phyloP scores from a whole-genome alignment of 169 alveolate species.

The Plasmodium relictum region DNA sequence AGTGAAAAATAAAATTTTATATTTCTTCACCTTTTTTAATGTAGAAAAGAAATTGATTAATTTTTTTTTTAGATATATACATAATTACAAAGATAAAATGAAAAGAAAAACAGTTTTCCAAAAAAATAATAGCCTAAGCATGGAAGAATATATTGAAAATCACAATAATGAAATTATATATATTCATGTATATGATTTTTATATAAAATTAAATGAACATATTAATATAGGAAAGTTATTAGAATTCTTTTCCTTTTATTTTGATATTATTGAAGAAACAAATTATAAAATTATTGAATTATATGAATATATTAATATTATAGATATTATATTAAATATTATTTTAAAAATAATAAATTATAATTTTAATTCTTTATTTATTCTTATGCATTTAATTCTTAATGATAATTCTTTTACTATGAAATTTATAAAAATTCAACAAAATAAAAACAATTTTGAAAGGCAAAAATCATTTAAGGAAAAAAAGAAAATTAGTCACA shows the following conservation, averaged over 20 bases:
- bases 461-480: neutral
- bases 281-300: slow-evolving; percentile 60
- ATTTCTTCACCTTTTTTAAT: slow-evolving; percentile 61
- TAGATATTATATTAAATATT: slow-evolving; percentile 50
- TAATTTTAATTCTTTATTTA: slow-evolving; percentile 54
- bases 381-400: slow-evolving; percentile 20
- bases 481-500: neutral
- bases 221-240: slow-evolving; percentile 38
- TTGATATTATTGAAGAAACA: slow-evolving; percentile 30
- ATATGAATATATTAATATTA: slow-evolving; percentile 39
- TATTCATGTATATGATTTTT: slow-evolving; percentile 41
- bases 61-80: slow-evolving; percentile 62
- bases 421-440: neutral
- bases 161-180: slow-evolving; percentile 17
- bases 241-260: slow-evolving; percentile 43
- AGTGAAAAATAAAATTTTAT: slow-evolving; percentile 46
- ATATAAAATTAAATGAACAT: slow-evolving; percentile 12
- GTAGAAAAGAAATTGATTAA: slow-evolving; percentile 40
- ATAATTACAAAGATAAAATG: slow-evolving; percentile 16
- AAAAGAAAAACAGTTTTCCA: neutral
- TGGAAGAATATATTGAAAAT: neutral
- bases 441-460: neutral
- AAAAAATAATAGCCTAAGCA: neutral
- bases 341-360: slow-evolving; percentile 35
- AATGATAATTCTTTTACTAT: neutral